A percentile compares a stretch with the other conserved stretches of the same genome.
phyloP scores from a whole-genome alignment of 1,139 yeast species.

The Suhomyces coccinellae region DNA sequence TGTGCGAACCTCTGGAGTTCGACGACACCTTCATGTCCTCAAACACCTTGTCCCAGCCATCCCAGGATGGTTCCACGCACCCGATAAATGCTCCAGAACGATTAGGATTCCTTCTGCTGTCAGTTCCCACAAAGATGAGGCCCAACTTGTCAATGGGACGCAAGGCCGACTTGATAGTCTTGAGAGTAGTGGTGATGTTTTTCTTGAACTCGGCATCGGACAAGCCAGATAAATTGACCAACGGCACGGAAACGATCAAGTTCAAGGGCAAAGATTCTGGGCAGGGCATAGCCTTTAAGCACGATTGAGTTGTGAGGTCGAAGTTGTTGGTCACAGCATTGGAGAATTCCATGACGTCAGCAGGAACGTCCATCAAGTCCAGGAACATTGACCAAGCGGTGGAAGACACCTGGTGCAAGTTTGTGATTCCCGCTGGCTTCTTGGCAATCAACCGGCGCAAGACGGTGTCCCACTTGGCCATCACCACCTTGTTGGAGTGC shows the following conservation, averaged over 20 bases:
- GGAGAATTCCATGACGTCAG: slow-evolving; percentile 39
- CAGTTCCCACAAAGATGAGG: slow-evolving; percentile 52
- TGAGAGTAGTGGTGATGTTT: slow-evolving; percentile 29
- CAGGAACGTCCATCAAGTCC: slow-evolving; percentile 33
- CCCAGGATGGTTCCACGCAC: slow-evolving; percentile 52
- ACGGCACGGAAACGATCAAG: slow-evolving; percentile 48
- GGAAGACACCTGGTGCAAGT: slow-evolving; percentile 50
- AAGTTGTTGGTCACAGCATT: slow-evolving; percentile 34
- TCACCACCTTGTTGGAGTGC: slow-evolving; percentile 34
- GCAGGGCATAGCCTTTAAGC: slow-evolving; percentile 28
- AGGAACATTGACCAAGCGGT: slow-evolving; percentile 48
- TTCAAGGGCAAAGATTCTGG: slow-evolving; percentile 46
- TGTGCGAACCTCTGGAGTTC: slow-evolving; percentile 18
- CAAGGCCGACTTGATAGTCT: slow-evolving; percentile 29
- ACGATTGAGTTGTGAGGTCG: slow-evolving; percentile 42
- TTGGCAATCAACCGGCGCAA: slow-evolving; percentile 21
- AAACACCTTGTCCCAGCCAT: slow-evolving; percentile 55
- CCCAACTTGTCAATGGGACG: slow-evolving; percentile 53
- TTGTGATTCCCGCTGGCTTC: slow-evolving; percentile 23
- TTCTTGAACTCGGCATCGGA: slow-evolving; percentile 36
- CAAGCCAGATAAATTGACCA: slow-evolving; percentile 34
- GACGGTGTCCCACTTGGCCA: slow-evolving; percentile 44
- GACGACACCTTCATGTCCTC: slow-evolving; percentile 40
- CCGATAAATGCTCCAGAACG: slow-evolving; percentile 56
- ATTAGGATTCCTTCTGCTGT: slow-evolving; percentile 35